Evolutionary conservation across 768 basidiomycete genomes (phyloP).

Genomic region (Termitomyces heimii): DNA sequence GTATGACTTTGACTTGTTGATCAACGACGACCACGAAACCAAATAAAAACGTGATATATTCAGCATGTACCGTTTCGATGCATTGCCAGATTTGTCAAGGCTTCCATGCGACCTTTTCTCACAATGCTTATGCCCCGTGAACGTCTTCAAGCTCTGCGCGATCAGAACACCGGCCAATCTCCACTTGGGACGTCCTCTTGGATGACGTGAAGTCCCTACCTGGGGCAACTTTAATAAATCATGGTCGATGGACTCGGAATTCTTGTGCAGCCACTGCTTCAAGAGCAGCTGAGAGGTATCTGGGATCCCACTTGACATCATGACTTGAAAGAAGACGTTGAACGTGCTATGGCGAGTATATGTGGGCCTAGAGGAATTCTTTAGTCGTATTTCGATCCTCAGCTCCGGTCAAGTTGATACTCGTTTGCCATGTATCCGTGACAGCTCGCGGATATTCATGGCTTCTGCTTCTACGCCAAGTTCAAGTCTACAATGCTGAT

Average conservation of each 20-base stretch:
- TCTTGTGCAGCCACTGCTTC: constrained; percentile 28
- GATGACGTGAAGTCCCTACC: not conserved
- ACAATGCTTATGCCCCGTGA: not conserved
- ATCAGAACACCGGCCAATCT: not conserved
- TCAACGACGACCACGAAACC: not conserved
- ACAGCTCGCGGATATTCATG: no score
- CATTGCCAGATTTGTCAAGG: no score
- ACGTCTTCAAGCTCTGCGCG: not conserved
- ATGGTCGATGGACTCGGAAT: no score
- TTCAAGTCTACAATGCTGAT: no score
- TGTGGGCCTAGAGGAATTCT: constrained; percentile 3
- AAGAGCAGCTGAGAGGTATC: constrained; percentile 27
- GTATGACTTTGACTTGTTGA: no score
- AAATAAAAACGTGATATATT: no score
- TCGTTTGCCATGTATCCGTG: no score
- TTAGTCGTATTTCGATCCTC: not conserved
- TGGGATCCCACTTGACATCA: constrained; percentile 48
- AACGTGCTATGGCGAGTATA: constrained; percentile 19
- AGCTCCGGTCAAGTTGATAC: no score
- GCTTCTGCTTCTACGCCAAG: no score
- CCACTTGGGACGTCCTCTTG: not conserved
- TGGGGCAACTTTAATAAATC: not conserved
- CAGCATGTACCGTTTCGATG: no score
- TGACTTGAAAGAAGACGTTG: constrained; percentile 35
- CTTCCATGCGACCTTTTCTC: not conserved